Base-by-base conservation (phyloP, 768 basidiomycete species). In the Russula olivacea region DNA sequence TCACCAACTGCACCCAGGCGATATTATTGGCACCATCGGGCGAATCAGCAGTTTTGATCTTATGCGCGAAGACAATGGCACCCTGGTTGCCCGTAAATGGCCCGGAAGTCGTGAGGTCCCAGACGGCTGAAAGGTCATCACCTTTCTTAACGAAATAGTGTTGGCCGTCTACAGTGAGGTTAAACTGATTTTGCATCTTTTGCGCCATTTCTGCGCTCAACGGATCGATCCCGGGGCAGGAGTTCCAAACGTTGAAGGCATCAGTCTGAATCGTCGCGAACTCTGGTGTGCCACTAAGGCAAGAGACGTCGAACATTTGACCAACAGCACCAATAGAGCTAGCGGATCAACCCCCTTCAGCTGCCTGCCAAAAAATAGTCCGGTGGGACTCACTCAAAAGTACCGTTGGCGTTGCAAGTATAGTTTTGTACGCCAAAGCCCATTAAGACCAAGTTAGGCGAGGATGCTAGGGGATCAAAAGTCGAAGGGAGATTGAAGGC, bases 251-350 rank as follows among this genome's bases (percentile, higher is more conserved):
- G 4, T 19, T 15, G 47, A 30, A 55, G 25, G 40, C 52, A 14
- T 32, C 38, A 11, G 12, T 1, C 48, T 61, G 55, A 30, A 68
- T 55, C 10, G 9, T 34, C 23, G 4, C 19, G 32, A 66, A 66
- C 10, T 49, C 34, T 2, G 3, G 17, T 14, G 3, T 23, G 19
- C 19, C 14, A 32, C 9, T 36, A 7, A 66, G 40, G 21, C 55
- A 51, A 17, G 65, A 55, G 3, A 66, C 58, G 51, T 66, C 65
- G 53, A 52, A 61, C 30, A 68, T 2, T n/a, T 55, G 30, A 2
- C 65, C 67, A 21, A 61, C 21, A 7, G 67, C 67, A 47, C 67
- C 67, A 15, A 28, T 17, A 49, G 53, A 58, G 15, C 67, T 68
- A 36, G n/a, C 25, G 19, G 12, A 47, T 17, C 25, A 11, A 34